Conservation (phyloP, 2,329 filamentous ascomycete genomes). For the Pseudogymnoascus sp. region DNA sequence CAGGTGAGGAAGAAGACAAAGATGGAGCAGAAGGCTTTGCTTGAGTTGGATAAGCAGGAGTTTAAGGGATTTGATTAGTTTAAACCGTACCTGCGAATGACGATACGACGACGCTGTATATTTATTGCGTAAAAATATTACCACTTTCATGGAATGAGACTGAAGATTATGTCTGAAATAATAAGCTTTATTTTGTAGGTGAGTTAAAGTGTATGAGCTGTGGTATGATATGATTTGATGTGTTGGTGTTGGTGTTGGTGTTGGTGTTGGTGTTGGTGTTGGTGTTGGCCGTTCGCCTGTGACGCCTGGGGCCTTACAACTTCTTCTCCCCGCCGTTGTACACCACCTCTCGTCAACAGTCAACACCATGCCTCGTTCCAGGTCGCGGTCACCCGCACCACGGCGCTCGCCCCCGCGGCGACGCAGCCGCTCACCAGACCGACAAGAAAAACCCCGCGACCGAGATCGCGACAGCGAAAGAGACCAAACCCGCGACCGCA, state of each 20-base stretch:
- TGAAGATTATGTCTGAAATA: background rate
- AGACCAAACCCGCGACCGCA: slow-evolving; percentile 16
- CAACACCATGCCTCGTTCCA: slow-evolving; percentile 11
- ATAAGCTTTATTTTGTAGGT: background rate
- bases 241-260: slow-evolving; percentile 1
- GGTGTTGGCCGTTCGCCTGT: background rate
- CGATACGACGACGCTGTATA: slow-evolving; percentile 8
- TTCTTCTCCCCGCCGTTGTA: background rate
- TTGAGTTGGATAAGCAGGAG: slow-evolving; percentile 30
- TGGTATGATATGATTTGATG: background rate
- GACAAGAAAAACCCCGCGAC: slow-evolving; percentile 14
- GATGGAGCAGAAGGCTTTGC: slow-evolving; percentile 34
- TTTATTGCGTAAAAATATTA: slow-evolving; percentile 5
- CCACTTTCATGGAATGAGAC: background rate
- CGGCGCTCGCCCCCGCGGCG: slow-evolving; percentile 24
- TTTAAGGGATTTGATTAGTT: slow-evolving; percentile 29
- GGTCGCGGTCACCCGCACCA: slow-evolving; percentile 22
- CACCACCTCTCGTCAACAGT: background rate
- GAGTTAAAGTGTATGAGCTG: background rate
- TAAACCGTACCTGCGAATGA: slow-evolving; percentile 11
- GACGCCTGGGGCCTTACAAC: background rate
- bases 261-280: background rate
- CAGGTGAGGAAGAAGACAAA: slow-evolving; percentile 46
- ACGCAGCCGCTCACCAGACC: slow-evolving; percentile 37
- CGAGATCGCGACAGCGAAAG: slow-evolving; percentile 31